Evolutionary conservation across 176 grass and related monocot genomes (phyloP).

Genomic region (Alopecurus myosuroides): DNA sequence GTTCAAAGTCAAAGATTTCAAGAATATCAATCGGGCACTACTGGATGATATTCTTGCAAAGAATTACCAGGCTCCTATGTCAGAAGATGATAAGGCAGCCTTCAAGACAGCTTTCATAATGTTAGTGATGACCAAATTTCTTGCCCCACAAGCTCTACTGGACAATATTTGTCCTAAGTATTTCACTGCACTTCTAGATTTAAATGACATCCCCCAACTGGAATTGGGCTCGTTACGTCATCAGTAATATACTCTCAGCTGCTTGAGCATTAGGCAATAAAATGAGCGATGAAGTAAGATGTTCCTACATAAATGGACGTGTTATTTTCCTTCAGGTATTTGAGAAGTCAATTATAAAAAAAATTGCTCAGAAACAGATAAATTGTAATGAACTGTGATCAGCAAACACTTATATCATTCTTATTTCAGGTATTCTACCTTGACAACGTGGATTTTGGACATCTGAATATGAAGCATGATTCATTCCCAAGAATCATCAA

Average conservation of each 20-base stretch:
- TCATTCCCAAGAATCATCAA: not conserved
- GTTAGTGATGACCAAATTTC: not conserved
- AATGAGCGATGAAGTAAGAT: not conserved
- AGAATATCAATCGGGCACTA: not conserved
- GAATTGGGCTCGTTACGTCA: not conserved
- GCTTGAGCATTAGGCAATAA: not conserved
- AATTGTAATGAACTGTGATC: not conserved
- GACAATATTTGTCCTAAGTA: not conserved
- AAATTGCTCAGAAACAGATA: not conserved
- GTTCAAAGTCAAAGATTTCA: not conserved
- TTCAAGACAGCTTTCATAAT: not conserved
- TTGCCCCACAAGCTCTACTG: not conserved
- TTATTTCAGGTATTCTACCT: not conserved
- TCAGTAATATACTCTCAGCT: not conserved
- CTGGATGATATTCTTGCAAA: not conserved
- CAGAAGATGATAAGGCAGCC: not conserved
- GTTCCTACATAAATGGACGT: not conserved
- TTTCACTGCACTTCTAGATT: not conserved
- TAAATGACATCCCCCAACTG: not conserved
- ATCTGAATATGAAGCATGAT: not conserved
- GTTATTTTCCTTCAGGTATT: not conserved
- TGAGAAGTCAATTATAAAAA: not conserved
- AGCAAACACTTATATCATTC: not conserved
- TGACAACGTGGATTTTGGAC: not conserved
- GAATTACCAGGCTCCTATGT: not conserved